Conservation (phyloP, 306 rosid species). For the Adenanthera pavonina region DNA sequence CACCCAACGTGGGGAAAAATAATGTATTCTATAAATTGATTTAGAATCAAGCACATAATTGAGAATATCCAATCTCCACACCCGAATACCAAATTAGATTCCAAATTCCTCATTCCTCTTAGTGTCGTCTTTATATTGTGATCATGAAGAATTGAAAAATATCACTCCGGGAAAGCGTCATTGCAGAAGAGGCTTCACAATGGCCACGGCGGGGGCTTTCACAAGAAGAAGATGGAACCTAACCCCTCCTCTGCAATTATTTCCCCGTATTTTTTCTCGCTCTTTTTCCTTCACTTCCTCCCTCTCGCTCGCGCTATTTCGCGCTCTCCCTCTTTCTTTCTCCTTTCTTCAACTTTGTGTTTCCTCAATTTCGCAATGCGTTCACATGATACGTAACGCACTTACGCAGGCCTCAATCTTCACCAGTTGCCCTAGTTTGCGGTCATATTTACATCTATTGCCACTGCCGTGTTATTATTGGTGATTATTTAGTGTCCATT, state of each 20-base stretch:
- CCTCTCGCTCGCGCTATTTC: not conserved
- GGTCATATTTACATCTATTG: slow-evolving; percentile 7
- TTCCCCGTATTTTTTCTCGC: slow-evolving; percentile 45
- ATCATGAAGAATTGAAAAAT: slow-evolving; percentile 24
- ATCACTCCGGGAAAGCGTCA: slow-evolving; percentile 46
- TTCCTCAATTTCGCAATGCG: not conserved
- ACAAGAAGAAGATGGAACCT: slow-evolving; percentile 41
- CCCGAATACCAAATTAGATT: not conserved
- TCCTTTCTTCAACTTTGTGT: not conserved
- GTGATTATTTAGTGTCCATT: not conserved
- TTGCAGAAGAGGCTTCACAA: slow-evolving; percentile 64
- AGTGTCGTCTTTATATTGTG: not conserved
- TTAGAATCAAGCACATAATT: slow-evolving; percentile 41
- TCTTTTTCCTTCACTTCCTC: slow-evolving; percentile 12
- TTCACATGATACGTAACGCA: slow-evolving; percentile 5
- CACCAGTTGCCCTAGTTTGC: not conserved
- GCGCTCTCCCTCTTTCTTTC: not conserved
- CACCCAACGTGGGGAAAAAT: slow-evolving; percentile 40
- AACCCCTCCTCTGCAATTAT: slow-evolving; percentile 64
- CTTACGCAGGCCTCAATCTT: not conserved
- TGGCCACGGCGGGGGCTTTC: slow-evolving; percentile 40
- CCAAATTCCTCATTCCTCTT: slow-evolving; percentile 16
- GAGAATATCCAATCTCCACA: slow-evolving; percentile 38
- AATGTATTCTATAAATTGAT: slow-evolving; percentile 30
- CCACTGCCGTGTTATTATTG: slow-evolving; percentile 13